Conservation (phyloP, 1,284 basidiomycete genomes). For the Heterobasidion occidentale region DNA sequence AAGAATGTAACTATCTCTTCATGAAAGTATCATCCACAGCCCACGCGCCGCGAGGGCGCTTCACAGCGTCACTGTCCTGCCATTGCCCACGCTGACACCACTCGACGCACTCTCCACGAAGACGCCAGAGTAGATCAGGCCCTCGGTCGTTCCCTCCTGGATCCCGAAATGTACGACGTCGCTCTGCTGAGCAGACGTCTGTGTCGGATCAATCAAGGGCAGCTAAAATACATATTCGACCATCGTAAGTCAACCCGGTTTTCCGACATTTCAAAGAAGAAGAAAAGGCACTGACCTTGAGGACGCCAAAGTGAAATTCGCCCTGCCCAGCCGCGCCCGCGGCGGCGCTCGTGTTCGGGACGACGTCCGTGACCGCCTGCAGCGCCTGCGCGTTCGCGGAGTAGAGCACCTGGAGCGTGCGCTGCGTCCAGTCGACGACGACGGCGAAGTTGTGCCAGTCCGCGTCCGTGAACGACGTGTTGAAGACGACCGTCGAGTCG, state of each 20-base stretch:
- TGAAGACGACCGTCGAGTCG: constrained; percentile 40
- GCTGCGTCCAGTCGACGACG: constrained; percentile 45
- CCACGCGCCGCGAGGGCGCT: too few species aligned
- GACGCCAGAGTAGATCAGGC: constrained; percentile 47
- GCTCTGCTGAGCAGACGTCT: constrained; percentile 35
- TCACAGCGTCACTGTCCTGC: background rate
- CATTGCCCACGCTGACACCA: constrained; percentile 16
- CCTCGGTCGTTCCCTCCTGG: constrained; percentile 48
- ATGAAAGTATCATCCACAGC: too few species aligned
- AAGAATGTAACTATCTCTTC: too few species aligned
- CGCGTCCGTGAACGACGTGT: constrained; percentile 32
- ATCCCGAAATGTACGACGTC: constrained; percentile 52
- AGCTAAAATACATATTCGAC: constrained; percentile 26
- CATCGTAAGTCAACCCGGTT: background rate
- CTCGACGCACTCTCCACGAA: constrained; percentile 34
- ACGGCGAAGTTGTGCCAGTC: constrained; percentile 57
- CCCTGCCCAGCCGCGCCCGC: constrained; percentile 39
- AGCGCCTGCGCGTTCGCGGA: constrained; percentile 33
- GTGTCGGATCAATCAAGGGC: constrained; percentile 40
- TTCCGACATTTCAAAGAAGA: background rate
- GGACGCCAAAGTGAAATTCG: constrained; percentile 50
- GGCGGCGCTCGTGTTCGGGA: constrained; percentile 32
- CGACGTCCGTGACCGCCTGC: constrained; percentile 29
- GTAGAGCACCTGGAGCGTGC: constrained; percentile 42
- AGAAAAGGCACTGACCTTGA: constrained; percentile 34